phyloP scores from a whole-genome alignment of 257 asterid species.

The Lycium ferocissimum region DNA sequence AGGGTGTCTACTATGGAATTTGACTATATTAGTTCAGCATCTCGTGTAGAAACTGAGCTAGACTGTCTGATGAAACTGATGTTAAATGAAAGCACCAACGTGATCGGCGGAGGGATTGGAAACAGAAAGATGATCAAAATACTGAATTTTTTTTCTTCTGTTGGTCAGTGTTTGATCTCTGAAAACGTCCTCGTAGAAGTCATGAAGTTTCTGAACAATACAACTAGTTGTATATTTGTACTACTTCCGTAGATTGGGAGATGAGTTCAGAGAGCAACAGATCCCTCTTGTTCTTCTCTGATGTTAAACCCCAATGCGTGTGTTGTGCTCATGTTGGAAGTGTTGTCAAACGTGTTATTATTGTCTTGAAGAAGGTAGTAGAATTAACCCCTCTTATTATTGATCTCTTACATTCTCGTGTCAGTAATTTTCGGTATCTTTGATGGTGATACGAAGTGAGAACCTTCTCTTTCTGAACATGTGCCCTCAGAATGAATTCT shows the following conservation, averaged over 20 bases:
- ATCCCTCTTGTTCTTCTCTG: background rate
- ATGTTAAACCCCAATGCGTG: background rate
- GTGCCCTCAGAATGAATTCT: too few species aligned
- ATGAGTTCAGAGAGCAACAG: background rate
- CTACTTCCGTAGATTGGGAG: background rate
- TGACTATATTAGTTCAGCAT: conserved; percentile 20
- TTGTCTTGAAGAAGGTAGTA: background rate
- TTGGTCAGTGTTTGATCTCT: background rate
- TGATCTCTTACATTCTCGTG: background rate
- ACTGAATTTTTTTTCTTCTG: background rate
- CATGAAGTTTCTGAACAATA: background rate
- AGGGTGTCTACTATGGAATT: background rate
- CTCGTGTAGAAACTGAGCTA: conserved; percentile 4
- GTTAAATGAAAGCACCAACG: conserved; percentile 18
- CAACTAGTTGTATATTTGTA: background rate
- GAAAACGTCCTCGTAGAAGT: background rate
- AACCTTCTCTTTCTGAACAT: too few species aligned
- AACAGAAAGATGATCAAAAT: background rate
- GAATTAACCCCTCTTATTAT: background rate
- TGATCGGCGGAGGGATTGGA: background rate
- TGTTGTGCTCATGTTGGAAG: background rate
- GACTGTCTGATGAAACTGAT: background rate
- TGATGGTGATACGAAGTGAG: too few species aligned
- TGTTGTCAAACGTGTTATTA: background rate
- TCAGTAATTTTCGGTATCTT: background rate